Evolutionary conservation across 2,329 filamentous ascomycete genomes (phyloP), one percentile per base, ranked within the genome.

Genomic region (Aspergillus proliferans): DNA sequence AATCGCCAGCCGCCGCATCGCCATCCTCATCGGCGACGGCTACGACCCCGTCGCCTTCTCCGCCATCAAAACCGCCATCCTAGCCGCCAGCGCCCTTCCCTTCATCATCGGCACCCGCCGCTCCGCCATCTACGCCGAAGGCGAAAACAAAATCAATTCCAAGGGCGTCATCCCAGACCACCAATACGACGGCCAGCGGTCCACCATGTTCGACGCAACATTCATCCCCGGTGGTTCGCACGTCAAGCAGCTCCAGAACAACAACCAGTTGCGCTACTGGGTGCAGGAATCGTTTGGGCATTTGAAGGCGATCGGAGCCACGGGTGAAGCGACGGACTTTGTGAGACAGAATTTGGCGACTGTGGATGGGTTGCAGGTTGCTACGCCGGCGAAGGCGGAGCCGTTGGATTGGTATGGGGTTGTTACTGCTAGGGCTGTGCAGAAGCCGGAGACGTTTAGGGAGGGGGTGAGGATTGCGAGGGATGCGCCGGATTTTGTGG

Each of bases 241-340:
- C 1, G 70, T 87, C 18, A 69, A 76, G 36, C 80, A 80, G 0
- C 77, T 93, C 0, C 71, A 76, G 47, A 83, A 84, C 73, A 88
- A 79, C 53, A 87, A 87, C 0, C 83, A 87, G 14, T 86, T 85
- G 0, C 66, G 87, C 6, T 85, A 91, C 71, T 92, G 85, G 81
- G 71, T 92, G 2, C 80, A 85, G 2, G 88, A 93, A 67, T 84
- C 87, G 0, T 93, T 91, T 55, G 87, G 87, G 0, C 88, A 93
- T 54, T 75, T 90, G 45, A 93, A 93, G 74, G 74, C 86, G 2
- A 86, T 93, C 21, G 88, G 82, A 2, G 88, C 84, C 0, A 86
- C 84, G 0, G 87, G 86, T 0, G 86, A 90, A 62, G 87, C 76
- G 0, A 80, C 88, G 0, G 73, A 80, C 2, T 71, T 92, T 38